Evolutionary conservation across 163 green algal genomes (phyloP).

Genomic region (Scenedesmus sp.): DNA sequence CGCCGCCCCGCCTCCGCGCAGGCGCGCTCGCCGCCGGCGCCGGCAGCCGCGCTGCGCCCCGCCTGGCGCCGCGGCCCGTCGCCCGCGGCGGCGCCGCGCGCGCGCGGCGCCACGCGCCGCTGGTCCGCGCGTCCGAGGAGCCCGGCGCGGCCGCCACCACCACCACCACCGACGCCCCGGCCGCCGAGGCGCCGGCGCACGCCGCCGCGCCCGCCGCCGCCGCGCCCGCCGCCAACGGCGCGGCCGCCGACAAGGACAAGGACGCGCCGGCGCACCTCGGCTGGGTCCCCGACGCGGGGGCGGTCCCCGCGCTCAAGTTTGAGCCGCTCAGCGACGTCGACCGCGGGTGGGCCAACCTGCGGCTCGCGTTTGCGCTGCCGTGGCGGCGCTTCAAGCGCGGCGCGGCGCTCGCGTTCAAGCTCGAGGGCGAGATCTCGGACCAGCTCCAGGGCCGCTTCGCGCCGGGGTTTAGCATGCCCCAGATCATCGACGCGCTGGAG

Average conservation of each 20-base stretch:
- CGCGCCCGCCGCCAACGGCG: neutral
- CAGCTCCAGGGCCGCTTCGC: constrained; percentile 64
- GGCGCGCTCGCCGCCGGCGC: no score
- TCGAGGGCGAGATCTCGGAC: constrained; percentile 72
- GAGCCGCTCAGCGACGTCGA: constrained; percentile 36
- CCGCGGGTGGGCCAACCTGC: constrained; percentile 64
- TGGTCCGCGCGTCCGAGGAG: no score
- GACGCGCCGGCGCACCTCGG: constrained; percentile 19
- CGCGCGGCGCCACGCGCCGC: no score
- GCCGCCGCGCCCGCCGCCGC: neutral
- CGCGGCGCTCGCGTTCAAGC: constrained; percentile 82
- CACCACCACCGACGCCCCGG: neutral
- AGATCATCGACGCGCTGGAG: constrained; percentile 73
- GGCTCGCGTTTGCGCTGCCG: constrained; percentile 81
- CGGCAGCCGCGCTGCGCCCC: no score
- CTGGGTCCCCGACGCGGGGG: constrained; percentile 16
- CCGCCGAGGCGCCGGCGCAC: constrained; percentile 10
- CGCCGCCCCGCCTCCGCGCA: no score
- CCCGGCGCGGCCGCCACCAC: neutral
- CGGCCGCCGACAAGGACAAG: constrained; percentile 20
- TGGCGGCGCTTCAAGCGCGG: constrained; percentile 90
- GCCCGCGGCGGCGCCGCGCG: no score
- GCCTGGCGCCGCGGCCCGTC: no score
- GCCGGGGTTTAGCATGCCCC: constrained; percentile 64
- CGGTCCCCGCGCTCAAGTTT: constrained; percentile 42